phyloP scores from a whole-genome alignment of 2,329 filamentous ascomycete species.

The Lecanicillium sp. region DNA sequence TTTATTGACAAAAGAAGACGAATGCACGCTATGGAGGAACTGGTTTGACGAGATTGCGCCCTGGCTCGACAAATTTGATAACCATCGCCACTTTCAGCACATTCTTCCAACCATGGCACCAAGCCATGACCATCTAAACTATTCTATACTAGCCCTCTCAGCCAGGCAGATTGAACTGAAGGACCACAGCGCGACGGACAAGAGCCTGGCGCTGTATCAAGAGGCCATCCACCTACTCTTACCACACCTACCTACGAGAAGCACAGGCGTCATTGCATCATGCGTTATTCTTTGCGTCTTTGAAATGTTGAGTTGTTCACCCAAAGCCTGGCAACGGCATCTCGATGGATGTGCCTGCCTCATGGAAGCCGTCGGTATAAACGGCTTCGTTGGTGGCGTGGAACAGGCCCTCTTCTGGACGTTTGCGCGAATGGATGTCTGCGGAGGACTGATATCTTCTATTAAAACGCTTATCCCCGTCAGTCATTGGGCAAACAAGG shows the following conservation, averaged over 20 bases:
- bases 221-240: constrained; percentile 41
- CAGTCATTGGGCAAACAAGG: constrained; percentile 33
- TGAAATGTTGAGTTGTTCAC: constrained; percentile 42
- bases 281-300: constrained; percentile 46
- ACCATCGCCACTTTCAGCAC: constrained; percentile 36
- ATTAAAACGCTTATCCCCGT: constrained; percentile 41
- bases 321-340: constrained; percentile 41
- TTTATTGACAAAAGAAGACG: constrained; percentile 17
- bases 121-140: constrained; percentile 33
- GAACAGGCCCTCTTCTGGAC: constrained; percentile 46
- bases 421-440: constrained; percentile 46
- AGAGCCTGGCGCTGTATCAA: constrained; percentile 39
- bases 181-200: constrained; percentile 24
- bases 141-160: constrained; percentile 41
- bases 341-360: constrained; percentile 43
- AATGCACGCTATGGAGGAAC: constrained; percentile 29
- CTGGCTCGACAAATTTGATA: constrained; percentile 46
- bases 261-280: constrained; percentile 40
- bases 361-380: constrained; percentile 40
- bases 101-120: constrained; percentile 38
- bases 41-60: constrained; percentile 33
- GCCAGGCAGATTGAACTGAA: constrained; percentile 37
- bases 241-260: constrained; percentile 36
- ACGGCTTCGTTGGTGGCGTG: constrained; percentile 40
- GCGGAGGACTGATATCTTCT: constrained; percentile 42